Evolutionary conservation across 2,329 filamentous ascomycete genomes (phyloP), one percentile per base, ranked within the genome.

Genomic region (Juglanconis oblonga): DNA sequence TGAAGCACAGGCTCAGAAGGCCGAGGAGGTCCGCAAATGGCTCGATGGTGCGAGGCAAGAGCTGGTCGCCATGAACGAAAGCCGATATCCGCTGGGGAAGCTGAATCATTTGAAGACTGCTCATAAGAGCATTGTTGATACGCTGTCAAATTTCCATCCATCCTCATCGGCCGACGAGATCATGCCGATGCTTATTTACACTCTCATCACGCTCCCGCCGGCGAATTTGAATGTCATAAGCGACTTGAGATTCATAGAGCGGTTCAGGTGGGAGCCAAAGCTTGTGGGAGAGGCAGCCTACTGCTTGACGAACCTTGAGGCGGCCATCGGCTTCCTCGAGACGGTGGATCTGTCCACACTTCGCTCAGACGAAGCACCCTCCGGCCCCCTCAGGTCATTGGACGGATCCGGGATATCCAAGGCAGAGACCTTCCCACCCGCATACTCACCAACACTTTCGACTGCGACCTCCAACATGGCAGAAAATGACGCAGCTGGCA

Each of bases 111-210:
- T 99, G 58, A 96, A 93, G 65, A 87, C 88, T 44, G 91, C 92
- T 3, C 95, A 98, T 74, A 96, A 96, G 77, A 89, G 88, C 65
- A 98, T 99, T 64, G 95, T 99, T 52, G 94, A 98, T 72, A 93
- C 92, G 1, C 73, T 88, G 52, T 81, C 85, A 4, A 81, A 86
- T 66, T 87, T 88, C 62, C 85, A 87, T 63, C 85, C 84, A 17
- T 87, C 93, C 0, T 97, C 95, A 1, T 98, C 95, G 1, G 95
- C 95, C 3, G 95, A 99, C 71, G 95, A 98, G 75, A 96, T 99
- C 57, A 87, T 99, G 72, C 95, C 95, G 0, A 97, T 96, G 73
- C 82, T 99, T 64, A 99, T 99, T 63, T 99, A 96, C 76, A 91
- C 92, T 0, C 83, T 99, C 62, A 96, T 99, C 71, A 97, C 92